Conservation (phyloP, 805 yeast genomes). For the Kodamaea kaohsiungensis region DNA sequence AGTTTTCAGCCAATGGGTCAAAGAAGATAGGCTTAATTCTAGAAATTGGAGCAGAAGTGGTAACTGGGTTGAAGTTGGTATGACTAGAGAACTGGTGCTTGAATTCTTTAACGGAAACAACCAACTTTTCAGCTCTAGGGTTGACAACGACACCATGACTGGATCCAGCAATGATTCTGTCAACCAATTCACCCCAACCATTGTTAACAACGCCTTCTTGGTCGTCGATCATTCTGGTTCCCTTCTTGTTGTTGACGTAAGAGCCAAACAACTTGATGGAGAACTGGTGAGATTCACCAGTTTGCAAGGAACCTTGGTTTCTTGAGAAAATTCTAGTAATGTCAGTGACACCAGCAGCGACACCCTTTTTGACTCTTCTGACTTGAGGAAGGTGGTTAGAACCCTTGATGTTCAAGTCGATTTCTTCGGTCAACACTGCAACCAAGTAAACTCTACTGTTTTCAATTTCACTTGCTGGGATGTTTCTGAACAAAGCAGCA, state of each 20-base stretch:
- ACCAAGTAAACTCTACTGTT: conserved; percentile 71
- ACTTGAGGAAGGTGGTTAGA: conserved; percentile 29
- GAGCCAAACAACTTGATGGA: conserved; percentile 73
- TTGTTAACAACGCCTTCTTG: conserved; percentile 37
- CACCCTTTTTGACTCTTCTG: conserved; percentile 64
- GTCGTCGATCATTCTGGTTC: conserved; percentile 21
- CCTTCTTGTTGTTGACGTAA: conserved; percentile 47
- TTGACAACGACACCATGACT: conserved; percentile 76
- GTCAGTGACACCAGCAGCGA: conserved; percentile 88
- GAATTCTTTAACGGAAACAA: conserved; percentile 73
- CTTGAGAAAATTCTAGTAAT: conserved; percentile 74
- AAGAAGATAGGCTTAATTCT: conserved; percentile 64
- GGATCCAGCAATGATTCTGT: conserved; percentile 75
- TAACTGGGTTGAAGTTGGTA: conserved; percentile 22
- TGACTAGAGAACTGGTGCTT: conserved; percentile 42
- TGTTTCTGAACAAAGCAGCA: conserved; percentile 76
- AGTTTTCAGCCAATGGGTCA: conserved; percentile 60
- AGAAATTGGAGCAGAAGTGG: conserved; percentile 54
- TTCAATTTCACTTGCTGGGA: conserved; percentile 66
- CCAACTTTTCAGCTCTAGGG: conserved; percentile 73
- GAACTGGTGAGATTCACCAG: conserved; percentile 71
- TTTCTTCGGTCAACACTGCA: conserved; percentile 71
- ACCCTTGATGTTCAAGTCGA: conserved; percentile 44
- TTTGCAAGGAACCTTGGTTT: conserved; percentile 56
- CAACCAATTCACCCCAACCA: conserved; percentile 90